Base-by-base conservation (phyloP, 2,329 filamentous ascomycete species). In the Leptographium lundbergii region DNA sequence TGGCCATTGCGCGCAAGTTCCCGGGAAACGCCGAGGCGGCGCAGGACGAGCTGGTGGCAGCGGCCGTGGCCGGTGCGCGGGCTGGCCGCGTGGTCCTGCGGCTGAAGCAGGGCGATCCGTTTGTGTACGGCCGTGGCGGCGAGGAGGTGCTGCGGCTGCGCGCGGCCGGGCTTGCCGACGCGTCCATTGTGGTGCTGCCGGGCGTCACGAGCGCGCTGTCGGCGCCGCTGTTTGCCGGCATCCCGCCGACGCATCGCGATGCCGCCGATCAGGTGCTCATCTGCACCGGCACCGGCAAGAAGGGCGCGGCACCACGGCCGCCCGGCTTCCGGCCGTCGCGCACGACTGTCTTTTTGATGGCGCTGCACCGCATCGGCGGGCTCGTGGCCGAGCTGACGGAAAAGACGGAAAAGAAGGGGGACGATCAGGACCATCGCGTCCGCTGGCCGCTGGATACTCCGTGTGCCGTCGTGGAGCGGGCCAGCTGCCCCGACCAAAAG, bases 71-170 rank as follows among this genome's bases (percentile, higher is more conserved):
- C 3, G 90, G 84, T 2, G 77, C 78, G 19, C 69, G 67, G 6
- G 72, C 73, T 24, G 94, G 94, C 14, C 84, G 88, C 69, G 88
- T 83, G 1, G 94, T 99, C 0, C 78, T 99, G 39, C 82, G 94
- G 3, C 77, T 99, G 52, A 99, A 99, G 74, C 94, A 99, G 70
- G 94, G 94, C 53, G 94, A 99, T 67, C 94, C 94, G 0, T 99
- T 95, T 72, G 82, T 99, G 47, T 99, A 97, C 72, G 94, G 94
- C 47, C 85, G 94, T 47, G 94, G 94, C 59, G 94, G 90, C 39
- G 94, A 99, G 70, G 94, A 99, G 71, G 89, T 90, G 47, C 81
- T 84, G 34, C 96, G 88, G 69, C 96, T 99, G 77, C 77, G 84
- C 2, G 74, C 75, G 3, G 79, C 87, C 54, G 90, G 91, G 1